Evolutionary conservation across 2,329 filamentous ascomycete genomes (phyloP).

Genomic region (Colletotrichum liaoningense): DNA sequence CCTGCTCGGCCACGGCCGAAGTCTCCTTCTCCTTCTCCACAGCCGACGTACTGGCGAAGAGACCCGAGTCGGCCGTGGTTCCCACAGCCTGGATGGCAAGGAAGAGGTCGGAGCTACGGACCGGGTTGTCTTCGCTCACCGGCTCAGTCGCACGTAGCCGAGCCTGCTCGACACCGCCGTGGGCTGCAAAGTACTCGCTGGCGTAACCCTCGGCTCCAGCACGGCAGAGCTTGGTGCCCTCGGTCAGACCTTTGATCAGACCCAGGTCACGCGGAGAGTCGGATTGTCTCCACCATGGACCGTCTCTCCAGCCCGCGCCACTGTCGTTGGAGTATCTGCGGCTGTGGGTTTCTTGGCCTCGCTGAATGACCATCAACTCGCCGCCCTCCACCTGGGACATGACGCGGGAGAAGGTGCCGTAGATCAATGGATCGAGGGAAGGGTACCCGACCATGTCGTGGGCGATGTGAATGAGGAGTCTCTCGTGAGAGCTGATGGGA

Average conservation of each 20-base stretch:
- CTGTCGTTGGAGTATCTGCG: slow-evolving; percentile 71
- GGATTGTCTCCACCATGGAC: slow-evolving; percentile 92
- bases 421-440: slow-evolving; percentile 91
- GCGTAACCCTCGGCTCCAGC: slow-evolving; percentile 91
- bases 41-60: slow-evolving; percentile 73
- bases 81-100: slow-evolving; percentile 90
- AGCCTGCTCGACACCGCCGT: slow-evolving; percentile 84
- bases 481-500: slow-evolving; percentile 96
- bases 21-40: slow-evolving; percentile 67
- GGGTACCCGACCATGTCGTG: slow-evolving; percentile 97
- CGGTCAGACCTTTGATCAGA: slow-evolving; percentile 81
- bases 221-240: slow-evolving; percentile 91
- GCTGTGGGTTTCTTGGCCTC: slow-evolving; percentile 85
- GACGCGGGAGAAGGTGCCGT: slow-evolving; percentile 90
- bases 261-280: slow-evolving; percentile 80
- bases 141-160: slow-evolving; percentile 83
- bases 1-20: slow-evolving; percentile 62
- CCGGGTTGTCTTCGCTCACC: slow-evolving; percentile 86
- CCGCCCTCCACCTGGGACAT: slow-evolving; percentile 99
- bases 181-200: slow-evolving; percentile 81
- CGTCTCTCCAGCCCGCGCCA: slow-evolving; percentile 85
- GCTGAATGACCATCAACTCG: slow-evolving; percentile 92
- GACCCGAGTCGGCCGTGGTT: slow-evolving; percentile 69
- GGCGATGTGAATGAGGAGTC: slow-evolving; percentile 95
- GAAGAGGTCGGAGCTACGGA: slow-evolving; percentile 94